phyloP scores from a whole-genome alignment of 768 basidiomycete genomes.

The Psilocybe subaeruginosa region DNA sequence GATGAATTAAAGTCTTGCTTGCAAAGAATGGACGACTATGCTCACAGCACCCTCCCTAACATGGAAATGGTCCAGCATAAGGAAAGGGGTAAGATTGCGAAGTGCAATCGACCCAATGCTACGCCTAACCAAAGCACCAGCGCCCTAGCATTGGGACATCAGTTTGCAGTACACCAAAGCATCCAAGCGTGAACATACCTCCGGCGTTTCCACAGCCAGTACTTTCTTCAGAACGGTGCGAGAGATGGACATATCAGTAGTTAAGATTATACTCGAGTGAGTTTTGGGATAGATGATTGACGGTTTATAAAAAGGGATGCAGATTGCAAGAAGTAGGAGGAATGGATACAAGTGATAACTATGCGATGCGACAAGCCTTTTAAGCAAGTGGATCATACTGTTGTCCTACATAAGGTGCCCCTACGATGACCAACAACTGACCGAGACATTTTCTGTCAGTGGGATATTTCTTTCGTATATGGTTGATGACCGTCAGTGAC shows the following conservation, averaged over 20 bases:
- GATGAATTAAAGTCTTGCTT: not conserved
- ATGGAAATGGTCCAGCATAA: slow-evolving; percentile 88
- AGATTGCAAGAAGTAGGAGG: slow-evolving; percentile 7
- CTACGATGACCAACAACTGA: slow-evolving; percentile 8
- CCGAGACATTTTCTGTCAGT: slow-evolving; percentile 4
- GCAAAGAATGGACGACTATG: slow-evolving; percentile 8
- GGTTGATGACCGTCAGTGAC: not conserved
- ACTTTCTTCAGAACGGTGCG: slow-evolving; percentile 79
- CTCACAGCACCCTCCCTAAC: slow-evolving; percentile 69
- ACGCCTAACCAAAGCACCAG: slow-evolving; percentile 80
- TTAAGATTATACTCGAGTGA: not conserved
- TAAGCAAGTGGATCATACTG: slow-evolving; percentile 15
- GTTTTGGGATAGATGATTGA: not conserved
- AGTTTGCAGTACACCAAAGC: slow-evolving; percentile 7
- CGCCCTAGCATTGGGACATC: slow-evolving; percentile 51
- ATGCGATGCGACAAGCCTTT: slow-evolving; percentile 4
- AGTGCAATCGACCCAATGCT: slow-evolving; percentile 80
- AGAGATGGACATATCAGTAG: slow-evolving; percentile 42
- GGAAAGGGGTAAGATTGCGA: slow-evolving; percentile 86
- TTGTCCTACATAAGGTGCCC: not conserved
- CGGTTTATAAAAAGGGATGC: slow-evolving; percentile 1
- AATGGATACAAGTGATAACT: slow-evolving; percentile 3
- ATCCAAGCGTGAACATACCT: slow-evolving; percentile 40
- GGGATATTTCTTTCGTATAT: slow-evolving; percentile 11
- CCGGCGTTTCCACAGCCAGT: slow-evolving; percentile 72